Evolutionary conservation across 495 filamentous ascomycete genomes (phyloP).

Genomic region (Aspergillus asperescens): DNA sequence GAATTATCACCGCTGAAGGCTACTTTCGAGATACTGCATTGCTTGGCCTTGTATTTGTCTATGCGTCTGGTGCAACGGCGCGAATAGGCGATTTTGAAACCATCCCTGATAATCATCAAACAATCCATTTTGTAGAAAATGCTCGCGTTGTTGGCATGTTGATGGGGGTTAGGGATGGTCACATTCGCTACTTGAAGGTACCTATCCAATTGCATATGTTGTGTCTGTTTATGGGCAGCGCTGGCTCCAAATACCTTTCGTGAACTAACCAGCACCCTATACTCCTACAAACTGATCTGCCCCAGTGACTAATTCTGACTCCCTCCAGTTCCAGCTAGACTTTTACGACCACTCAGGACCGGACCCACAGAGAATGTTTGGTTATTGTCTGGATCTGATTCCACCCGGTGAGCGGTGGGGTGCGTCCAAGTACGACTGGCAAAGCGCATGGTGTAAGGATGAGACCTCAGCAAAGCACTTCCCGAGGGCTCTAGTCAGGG

Average conservation of each 20-base stretch:
- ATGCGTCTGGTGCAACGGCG: slow-evolving; percentile 8
- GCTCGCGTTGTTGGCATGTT: slow-evolving; percentile 6
- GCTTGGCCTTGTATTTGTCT: slow-evolving; percentile 10
- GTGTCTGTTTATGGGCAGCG: too few relatives aligned
- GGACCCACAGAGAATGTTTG: too few relatives aligned
- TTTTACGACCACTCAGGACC: too few relatives aligned
- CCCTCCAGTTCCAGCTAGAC: too few relatives aligned
- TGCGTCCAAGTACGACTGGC: too few relatives aligned
- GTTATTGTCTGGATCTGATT: too few relatives aligned
- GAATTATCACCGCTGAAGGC: not conserved
- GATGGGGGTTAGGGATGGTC: not conserved
- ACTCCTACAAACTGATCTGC: too few relatives aligned
- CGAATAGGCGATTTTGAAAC: slow-evolving; percentile 4
- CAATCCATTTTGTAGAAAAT: slow-evolving; percentile 4
- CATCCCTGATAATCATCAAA: not conserved
- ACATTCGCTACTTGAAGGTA: not conserved
- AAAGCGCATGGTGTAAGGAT: slow-evolving; percentile 7
- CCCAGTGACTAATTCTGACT: too few relatives aligned
- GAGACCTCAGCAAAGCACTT: not conserved
- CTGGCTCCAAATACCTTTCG: too few relatives aligned
- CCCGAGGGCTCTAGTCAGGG: not conserved
- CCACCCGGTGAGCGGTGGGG: too few relatives aligned
- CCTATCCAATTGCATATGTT: too few relatives aligned
- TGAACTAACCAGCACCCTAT: too few relatives aligned
- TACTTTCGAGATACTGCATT: not conserved